phyloP scores from a whole-genome alignment of 805 yeast species.

The Candida orba region DNA sequence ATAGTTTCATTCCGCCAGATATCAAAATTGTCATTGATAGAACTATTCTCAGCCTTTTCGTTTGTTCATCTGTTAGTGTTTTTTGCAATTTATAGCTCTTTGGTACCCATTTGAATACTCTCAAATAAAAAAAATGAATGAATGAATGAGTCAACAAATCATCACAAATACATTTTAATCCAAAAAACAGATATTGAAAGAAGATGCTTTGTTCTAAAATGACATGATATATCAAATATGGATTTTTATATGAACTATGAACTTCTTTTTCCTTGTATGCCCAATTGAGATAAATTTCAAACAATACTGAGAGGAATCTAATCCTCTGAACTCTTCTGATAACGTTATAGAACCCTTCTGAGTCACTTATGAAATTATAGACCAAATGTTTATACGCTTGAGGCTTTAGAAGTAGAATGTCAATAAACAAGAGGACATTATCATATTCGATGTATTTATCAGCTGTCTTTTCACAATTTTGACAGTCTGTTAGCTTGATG shows the following conservation, averaged over 20 bases:
- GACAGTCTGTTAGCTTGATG: slow-evolving; percentile 73
- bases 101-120: slow-evolving; percentile 24
- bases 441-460: slow-evolving; percentile 93
- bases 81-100: slow-evolving; percentile 9
- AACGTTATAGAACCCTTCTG: neutral
- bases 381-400: slow-evolving; percentile 86
- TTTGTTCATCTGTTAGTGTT: slow-evolving; percentile 7
- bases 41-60: slow-evolving; percentile 28
- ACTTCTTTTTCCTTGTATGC: slow-evolving; percentile 71
- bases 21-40: slow-evolving; percentile 65
- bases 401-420: slow-evolving; percentile 73
- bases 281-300: slow-evolving; percentile 90
- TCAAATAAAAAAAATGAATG: slow-evolving; percentile 26
- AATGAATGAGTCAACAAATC: slow-evolving; percentile 33
- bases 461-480: slow-evolving; percentile 62
- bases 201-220: slow-evolving; percentile 30
- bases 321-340: slow-evolving; percentile 33
- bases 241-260: slow-evolving; percentile 14
- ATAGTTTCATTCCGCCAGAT: slow-evolving; percentile 71
- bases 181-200: slow-evolving; percentile 50
- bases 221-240: slow-evolving; percentile 25
- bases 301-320: slow-evolving; percentile 57
- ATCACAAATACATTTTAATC: slow-evolving; percentile 43
- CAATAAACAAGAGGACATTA: slow-evolving; percentile 74
- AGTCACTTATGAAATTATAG: slow-evolving; percentile 43